phyloP scores from a whole-genome alignment of 345 rosid species.

The Gossypium anomalum region DNA sequence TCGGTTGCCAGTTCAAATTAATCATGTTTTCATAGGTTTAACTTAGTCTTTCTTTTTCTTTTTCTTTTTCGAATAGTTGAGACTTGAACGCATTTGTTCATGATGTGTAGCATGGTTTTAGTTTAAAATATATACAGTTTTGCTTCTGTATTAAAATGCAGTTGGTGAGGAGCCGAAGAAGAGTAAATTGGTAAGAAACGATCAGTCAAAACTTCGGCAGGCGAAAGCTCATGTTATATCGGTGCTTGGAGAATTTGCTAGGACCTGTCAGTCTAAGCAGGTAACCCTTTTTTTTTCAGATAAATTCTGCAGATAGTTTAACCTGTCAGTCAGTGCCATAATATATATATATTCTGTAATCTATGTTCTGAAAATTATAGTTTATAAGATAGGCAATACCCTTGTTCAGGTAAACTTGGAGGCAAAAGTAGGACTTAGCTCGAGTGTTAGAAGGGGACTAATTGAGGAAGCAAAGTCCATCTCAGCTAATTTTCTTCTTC shows the following conservation, averaged over 20 bases:
- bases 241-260: conserved; percentile 70
- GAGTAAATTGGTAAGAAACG: conserved; percentile 29
- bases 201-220: conserved; percentile 47
- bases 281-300: conserved; percentile 18
- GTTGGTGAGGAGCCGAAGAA: conserved; percentile 55
- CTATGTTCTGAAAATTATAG: neutral
- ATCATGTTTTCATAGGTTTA: neutral
- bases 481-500: conserved; percentile 67
- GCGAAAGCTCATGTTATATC: conserved; percentile 84
- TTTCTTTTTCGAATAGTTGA: too few species aligned
- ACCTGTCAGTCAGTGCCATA: neutral
- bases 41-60: too few species aligned
- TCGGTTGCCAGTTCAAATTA: too few species aligned
- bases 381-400: neutral
- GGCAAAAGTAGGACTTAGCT: conserved; percentile 71
- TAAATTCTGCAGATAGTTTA: neutral
- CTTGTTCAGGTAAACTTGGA: conserved; percentile 68
- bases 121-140: neutral
- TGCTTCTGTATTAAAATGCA: conserved; percentile 14
- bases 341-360: neutral
- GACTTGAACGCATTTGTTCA: too few species aligned
- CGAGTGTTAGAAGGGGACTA: conserved; percentile 56
- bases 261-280: conserved; percentile 55
- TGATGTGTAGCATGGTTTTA: neutral
- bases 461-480: conserved; percentile 67